These are phyloP conservation scores for Astrothelium macrocarpum DNA, from an alignment of 495 filamentous ascomycete genomes.

Conservation along the genomic window DNA sequence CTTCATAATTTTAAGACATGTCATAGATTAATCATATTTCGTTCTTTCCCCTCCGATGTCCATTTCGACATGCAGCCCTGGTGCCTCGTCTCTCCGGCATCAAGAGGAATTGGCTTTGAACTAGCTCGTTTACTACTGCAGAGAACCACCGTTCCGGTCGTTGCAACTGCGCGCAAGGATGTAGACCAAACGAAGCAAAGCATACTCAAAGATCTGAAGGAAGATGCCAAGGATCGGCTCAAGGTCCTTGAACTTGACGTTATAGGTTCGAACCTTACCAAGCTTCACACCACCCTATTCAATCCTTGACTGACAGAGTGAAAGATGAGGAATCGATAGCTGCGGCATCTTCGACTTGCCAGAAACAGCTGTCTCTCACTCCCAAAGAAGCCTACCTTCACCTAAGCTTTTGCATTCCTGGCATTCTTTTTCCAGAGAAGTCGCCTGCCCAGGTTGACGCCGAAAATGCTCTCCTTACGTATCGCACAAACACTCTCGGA, in stretches of 20 bases:
- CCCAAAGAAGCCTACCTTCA: constrained; percentile 44
- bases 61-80: too few species aligned
- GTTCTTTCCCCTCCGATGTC: constrained; percentile 9
- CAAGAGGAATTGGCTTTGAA: constrained; percentile 64
- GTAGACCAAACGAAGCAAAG: constrained; percentile 40
- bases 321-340: constrained; percentile 42
- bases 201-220: constrained; percentile 43
- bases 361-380: background rate
- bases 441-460: constrained; percentile 52
- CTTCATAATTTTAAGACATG: background rate
- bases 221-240: constrained; percentile 39
- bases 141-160: constrained; percentile 55
- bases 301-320: constrained; percentile 16
- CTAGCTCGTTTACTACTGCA: constrained; percentile 57
- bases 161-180: constrained; percentile 61
- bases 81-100: constrained; percentile 53
- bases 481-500: constrained; percentile 61
- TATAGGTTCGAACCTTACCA: constrained; percentile 35
- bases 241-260: constrained; percentile 51
- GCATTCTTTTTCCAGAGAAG: constrained; percentile 67
- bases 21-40: background rate
- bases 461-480: constrained; percentile 47
- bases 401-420: constrained; percentile 61
- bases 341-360: constrained; percentile 34
- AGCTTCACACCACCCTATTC: background rate